Percentiles rank a stretch among this genome's conserved stretches.
phyloP scores from a whole-genome alignment of 1,139 yeast species.

The Geotrichum klebahnii region DNA sequence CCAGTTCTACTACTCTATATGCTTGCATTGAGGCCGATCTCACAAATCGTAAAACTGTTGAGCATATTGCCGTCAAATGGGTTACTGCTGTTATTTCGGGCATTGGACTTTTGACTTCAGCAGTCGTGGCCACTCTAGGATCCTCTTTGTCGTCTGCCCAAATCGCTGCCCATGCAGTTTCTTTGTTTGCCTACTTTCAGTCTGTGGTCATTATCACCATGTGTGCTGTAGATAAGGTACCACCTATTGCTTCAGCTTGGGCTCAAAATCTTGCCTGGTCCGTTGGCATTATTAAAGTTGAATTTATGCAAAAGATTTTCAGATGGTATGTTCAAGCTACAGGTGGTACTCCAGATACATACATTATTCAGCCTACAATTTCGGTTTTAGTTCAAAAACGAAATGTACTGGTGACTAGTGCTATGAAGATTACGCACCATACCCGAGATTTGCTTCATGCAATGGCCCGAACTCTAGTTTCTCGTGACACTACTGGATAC shows the following conservation, averaged over 20 bases:
- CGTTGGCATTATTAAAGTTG: constrained; percentile 73
- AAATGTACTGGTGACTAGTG: constrained; percentile 18
- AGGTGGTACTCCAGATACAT: constrained; percentile 81
- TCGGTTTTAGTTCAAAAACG: constrained; percentile 76
- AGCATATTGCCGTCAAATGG: constrained; percentile 93
- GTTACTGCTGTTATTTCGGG: constrained; percentile 95
- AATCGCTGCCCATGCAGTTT: constrained; percentile 89
- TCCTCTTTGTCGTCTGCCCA: constrained; percentile 94
- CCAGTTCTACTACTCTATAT: constrained; percentile 43
- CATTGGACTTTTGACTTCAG: constrained; percentile 79
- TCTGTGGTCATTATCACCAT: constrained; percentile 85
- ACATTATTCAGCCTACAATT: constrained; percentile 45
- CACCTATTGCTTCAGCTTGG: constrained; percentile 98
- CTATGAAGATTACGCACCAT: constrained; percentile 7
- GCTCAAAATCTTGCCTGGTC: constrained; percentile 96
- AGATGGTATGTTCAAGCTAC: constrained; percentile 95
- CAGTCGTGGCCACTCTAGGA: constrained; percentile 82
- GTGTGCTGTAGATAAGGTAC: constrained; percentile 91
- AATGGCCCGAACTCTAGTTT: constrained; percentile 1
- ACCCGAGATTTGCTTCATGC: constrained; percentile 14
- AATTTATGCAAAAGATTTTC: constrained; percentile 79
- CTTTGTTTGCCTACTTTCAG: constrained; percentile 89
- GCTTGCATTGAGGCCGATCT: constrained; percentile 91
- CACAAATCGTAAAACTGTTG: constrained; percentile 85
- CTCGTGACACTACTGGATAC: constrained; percentile 12